These are phyloP conservation scores for Jasminum sambac DNA, from an alignment of 257 asterid species.

Conservation along the genomic window DNA sequence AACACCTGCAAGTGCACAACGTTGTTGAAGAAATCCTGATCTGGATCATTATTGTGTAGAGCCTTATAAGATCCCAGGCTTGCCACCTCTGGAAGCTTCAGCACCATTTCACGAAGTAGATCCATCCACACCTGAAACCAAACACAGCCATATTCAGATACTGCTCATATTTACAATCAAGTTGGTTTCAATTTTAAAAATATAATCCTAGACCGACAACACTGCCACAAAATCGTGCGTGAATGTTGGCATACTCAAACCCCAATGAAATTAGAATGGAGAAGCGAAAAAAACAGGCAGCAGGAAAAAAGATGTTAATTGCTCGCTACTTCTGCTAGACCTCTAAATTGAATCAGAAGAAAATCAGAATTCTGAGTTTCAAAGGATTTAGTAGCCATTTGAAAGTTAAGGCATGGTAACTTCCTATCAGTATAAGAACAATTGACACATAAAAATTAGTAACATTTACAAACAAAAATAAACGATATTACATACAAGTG, in stretches of 20 bases:
- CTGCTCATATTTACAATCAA: constrained; percentile 1
- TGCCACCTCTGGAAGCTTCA: constrained; percentile 70
- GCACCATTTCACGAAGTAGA: constrained; percentile 80
- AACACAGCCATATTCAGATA: constrained; percentile 19
- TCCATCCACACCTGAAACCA: constrained; percentile 81
- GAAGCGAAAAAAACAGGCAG: background rate
- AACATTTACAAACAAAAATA: constrained; percentile 2
- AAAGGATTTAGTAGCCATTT: background rate
- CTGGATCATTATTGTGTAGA: constrained; percentile 72
- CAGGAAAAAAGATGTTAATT: background rate
- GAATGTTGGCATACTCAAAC: background rate
- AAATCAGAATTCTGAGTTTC: background rate
- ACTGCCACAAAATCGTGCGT: background rate
- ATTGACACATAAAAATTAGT: background rate
- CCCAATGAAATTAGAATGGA: background rate
- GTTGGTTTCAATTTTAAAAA: background rate
- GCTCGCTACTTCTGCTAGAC: background rate
- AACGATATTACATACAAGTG: background rate
- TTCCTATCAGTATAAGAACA: constrained; percentile 1
- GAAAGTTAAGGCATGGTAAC: background rate
- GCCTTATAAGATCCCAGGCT: constrained; percentile 62
- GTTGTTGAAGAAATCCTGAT: constrained; percentile 87
- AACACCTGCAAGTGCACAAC: constrained; percentile 80
- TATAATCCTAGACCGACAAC: background rate
- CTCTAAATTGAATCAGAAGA: background rate